Evolutionary conservation across 2,329 filamentous ascomycete genomes (phyloP).

Genomic region (Aspergillus sp.): DNA sequence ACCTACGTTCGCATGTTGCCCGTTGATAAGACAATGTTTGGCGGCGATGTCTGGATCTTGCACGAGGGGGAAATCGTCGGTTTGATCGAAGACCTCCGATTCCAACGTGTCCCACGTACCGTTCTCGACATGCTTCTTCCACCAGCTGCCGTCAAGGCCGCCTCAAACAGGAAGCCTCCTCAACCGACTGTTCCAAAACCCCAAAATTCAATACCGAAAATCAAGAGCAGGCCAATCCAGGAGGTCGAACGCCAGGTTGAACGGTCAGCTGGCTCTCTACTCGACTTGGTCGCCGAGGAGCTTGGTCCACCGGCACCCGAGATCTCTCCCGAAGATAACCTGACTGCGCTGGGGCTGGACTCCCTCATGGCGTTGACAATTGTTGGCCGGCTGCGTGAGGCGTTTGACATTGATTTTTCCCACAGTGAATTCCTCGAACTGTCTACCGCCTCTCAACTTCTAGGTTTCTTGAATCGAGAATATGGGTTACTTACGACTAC

Average conservation of each 20-base stretch:
- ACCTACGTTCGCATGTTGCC: slow-evolving; percentile 33
- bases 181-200: background rate
- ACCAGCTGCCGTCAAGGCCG: background rate
- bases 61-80: slow-evolving; percentile 34
- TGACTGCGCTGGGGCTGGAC: background rate
- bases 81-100: slow-evolving; percentile 30
- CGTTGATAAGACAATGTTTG: slow-evolving; percentile 21
- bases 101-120: slow-evolving; percentile 29
- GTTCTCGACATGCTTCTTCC: slow-evolving; percentile 19
- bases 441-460: background rate
- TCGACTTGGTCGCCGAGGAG: slow-evolving; percentile 30
- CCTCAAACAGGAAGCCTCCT: background rate
- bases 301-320: slow-evolving; percentile 22
- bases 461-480: too few species aligned
- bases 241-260: background rate
- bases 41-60: slow-evolving; percentile 42
- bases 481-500: too few species aligned
- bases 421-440: background rate
- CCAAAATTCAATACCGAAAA: background rate
- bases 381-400: background rate
- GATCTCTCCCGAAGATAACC: slow-evolving; percentile 20
- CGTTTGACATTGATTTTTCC: background rate
- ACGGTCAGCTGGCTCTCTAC: background rate
- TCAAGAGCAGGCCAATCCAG: background rate
- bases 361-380: background rate